Percentiles rank a stretch among this genome's conserved stretches.
These are phyloP conservation scores for Cytospora schulzeri DNA, from an alignment of 2,329 filamentous ascomycete genomes.

Conservation along the genomic window DNA sequence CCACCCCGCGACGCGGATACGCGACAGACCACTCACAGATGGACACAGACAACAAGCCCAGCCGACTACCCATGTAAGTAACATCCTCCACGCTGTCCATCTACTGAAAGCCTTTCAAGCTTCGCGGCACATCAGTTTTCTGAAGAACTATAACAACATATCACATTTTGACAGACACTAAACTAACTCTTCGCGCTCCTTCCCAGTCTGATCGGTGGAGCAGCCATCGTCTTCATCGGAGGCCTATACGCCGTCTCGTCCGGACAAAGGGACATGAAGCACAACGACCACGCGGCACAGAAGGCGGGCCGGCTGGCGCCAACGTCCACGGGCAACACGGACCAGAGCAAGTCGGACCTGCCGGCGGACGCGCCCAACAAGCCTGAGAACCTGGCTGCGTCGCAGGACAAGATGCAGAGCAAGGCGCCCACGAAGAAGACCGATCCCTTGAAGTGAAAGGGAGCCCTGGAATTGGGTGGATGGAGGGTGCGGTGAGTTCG, in stretches of 20 bases:
- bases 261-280: neutral
- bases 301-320: neutral
- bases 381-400: conserved; percentile 6
- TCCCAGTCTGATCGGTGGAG: conserved; percentile 7
- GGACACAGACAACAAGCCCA: neutral
- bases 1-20: neutral
- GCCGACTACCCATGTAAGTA: neutral
- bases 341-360: neutral
- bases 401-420: conserved; percentile 4
- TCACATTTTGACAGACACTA: neutral
- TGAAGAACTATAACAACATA: no score
- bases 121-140: neutral
- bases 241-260: conserved; percentile 17
- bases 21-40: neutral
- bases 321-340: neutral
- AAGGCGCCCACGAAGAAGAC: conserved; percentile 10
- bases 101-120: neutral
- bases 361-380: neutral
- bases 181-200: no score
- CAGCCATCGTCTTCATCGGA: conserved; percentile 3
- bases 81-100: no score
- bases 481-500: neutral
- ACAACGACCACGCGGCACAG: conserved; percentile 26
- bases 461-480: no score
- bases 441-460: neutral